phyloP scores from a whole-genome alignment of 129 eudicot species.

The Cynara cardunculus region DNA sequence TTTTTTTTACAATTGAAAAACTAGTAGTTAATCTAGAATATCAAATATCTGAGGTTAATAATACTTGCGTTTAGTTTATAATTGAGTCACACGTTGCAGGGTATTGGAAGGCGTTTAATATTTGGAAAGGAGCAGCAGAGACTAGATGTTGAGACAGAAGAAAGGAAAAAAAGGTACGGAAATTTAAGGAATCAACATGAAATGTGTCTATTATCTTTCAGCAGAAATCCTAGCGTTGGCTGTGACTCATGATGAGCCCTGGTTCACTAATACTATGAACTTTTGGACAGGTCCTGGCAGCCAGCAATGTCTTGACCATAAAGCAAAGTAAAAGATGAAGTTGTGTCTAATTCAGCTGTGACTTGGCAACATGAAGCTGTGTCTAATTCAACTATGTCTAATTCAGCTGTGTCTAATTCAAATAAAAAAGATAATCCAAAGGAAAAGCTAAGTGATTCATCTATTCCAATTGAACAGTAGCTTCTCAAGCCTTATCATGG shows the following conservation, averaged over 20 bases:
- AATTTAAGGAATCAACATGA: conserved; percentile 56
- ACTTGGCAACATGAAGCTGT: too few relatives aligned
- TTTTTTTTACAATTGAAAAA: not conserved
- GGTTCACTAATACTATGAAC: conserved; percentile 44
- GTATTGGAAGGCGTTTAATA: conserved; percentile 33
- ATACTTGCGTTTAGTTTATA: not conserved
- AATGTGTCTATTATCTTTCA: conserved; percentile 42
- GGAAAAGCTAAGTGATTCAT: too few relatives aligned
- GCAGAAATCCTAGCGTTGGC: conserved; percentile 38
- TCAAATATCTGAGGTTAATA: not conserved
- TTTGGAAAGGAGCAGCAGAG: conserved; percentile 24
- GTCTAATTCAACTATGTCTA: too few relatives aligned
- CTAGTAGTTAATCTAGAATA: not conserved
- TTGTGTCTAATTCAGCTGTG: too few relatives aligned
- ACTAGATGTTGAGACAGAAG: conserved; percentile 18
- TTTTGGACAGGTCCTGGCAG: conserved; percentile 48
- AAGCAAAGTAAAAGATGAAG: conserved; percentile 55
- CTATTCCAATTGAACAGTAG: too few relatives aligned
- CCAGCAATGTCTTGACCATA: conserved; percentile 48
- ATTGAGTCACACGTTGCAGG: conserved; percentile 22
- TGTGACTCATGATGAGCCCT: conserved; percentile 43
- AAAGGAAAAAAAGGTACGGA: conserved; percentile 32
- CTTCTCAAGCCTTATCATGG: too few relatives aligned
- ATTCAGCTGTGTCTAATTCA: too few relatives aligned
- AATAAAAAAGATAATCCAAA: too few relatives aligned